phyloP scores from a whole-genome alignment of 2,329 filamentous ascomycete genomes.

The Colletotrichum echinochloae region DNA sequence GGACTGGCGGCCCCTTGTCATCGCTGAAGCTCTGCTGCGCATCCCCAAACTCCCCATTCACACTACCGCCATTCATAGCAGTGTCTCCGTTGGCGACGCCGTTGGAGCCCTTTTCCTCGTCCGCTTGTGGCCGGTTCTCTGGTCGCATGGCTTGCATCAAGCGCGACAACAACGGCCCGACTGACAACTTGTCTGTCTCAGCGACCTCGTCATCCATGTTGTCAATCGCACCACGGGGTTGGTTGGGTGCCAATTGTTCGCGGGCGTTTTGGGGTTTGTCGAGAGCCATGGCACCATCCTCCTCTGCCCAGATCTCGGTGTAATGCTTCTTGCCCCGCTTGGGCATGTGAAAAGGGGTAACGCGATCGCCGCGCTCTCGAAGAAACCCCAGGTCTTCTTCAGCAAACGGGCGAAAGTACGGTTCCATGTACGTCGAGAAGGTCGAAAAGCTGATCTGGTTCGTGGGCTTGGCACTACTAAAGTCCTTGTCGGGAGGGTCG shows the following conservation, averaged over 20 bases:
- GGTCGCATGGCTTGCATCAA: conserved; percentile 85
- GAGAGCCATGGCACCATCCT: conserved; percentile 84
- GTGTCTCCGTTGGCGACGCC: conserved; percentile 66
- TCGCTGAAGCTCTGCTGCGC: conserved; percentile 48
- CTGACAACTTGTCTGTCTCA: conserved; percentile 89
- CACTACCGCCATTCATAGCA: conserved; percentile 59
- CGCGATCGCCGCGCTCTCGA: conserved; percentile 87
- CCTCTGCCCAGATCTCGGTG: conserved; percentile 91
- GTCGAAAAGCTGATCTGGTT: conserved; percentile 95
- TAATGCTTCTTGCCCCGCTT: conserved; percentile 88
- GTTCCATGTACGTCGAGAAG: conserved; percentile 92
- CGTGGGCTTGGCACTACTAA: conserved; percentile 90
- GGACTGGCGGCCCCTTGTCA: conserved; percentile 57
- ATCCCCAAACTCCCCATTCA: conserved; percentile 59
- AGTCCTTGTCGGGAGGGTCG: conserved; percentile 92
- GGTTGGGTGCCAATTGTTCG: conserved; percentile 80
- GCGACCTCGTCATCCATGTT: conserved; percentile 87
- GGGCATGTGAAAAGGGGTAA: conserved; percentile 86
- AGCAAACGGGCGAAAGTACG: conserved; percentile 87
- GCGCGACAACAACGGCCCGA: conserved; percentile 86
- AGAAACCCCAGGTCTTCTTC: conserved; percentile 96
- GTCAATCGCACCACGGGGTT: conserved; percentile 86
- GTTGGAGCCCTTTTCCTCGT: conserved; percentile 69
- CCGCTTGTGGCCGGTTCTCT: conserved; percentile 69
- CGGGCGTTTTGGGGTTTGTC: conserved; percentile 72